Conservation (phyloP, 257 asterid species). For the Solanum infundibuliforme region DNA sequence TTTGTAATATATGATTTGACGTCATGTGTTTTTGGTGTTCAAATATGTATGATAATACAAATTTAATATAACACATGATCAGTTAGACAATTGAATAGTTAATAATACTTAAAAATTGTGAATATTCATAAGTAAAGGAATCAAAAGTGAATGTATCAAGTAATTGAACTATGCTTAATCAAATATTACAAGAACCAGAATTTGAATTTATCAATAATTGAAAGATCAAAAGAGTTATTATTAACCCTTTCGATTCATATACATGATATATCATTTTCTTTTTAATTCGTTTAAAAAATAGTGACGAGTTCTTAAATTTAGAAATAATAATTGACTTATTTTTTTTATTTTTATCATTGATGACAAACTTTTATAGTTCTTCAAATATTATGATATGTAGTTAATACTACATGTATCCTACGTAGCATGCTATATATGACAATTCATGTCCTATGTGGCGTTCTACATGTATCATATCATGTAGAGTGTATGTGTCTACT, state of each 20-base stretch:
- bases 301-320: not conserved
- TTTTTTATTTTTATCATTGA: no score
- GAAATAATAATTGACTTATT: not conserved
- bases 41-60: not conserved
- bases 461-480: no score
- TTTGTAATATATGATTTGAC: no score
- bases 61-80: not conserved
- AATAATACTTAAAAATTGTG: not conserved
- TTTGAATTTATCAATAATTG: no score
- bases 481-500: no score
- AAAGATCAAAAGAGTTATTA: not conserved
- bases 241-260: not conserved
- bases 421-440: no score
- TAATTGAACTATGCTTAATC: not conserved
- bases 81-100: not conserved
- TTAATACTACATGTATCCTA: no score
- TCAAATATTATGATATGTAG: no score
- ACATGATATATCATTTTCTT: not conserved
- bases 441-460: not conserved
- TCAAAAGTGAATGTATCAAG: not conserved
- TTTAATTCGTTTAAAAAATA: no score
- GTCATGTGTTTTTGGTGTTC: fast-evolving
- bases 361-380: not conserved
- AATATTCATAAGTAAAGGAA: no score
- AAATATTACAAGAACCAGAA: no score